Conservation (phyloP, 78 protist genomes). For the Dictyostelium intermedium region DNA sequence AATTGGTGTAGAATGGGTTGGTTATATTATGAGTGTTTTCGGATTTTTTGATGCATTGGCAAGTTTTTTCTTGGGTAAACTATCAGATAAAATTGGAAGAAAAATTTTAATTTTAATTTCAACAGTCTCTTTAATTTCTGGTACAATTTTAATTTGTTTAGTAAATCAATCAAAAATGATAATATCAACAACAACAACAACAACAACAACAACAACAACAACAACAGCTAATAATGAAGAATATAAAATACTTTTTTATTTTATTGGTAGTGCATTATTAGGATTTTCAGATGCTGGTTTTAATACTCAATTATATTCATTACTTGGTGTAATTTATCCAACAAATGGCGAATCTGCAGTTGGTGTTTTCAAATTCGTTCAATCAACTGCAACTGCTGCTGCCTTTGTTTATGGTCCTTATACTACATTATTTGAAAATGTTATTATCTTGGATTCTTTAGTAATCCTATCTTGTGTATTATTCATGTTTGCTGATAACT, state of each 20-base stretch:
- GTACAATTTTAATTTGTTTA: slow-evolving; percentile 8
- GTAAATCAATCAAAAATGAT: not conserved
- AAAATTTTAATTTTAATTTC: slow-evolving; percentile 2
- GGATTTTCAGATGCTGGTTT: slow-evolving; percentile 68
- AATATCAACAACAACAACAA: not conserved
- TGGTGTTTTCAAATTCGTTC: slow-evolving; percentile 60
- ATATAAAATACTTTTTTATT: not conserved
- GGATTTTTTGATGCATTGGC: slow-evolving; percentile 55
- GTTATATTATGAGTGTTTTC: slow-evolving; percentile 51
- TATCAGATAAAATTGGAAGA: slow-evolving; percentile 35
- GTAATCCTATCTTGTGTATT: slow-evolving; percentile 47
- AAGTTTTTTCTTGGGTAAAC: not conserved
- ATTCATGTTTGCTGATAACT: slow-evolving; percentile 18
- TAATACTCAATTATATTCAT: slow-evolving; percentile 57
- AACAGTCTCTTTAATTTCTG: slow-evolving; percentile 14
- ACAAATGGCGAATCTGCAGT: slow-evolving; percentile 38
- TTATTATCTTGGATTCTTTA: not conserved
- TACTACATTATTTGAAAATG: not conserved
- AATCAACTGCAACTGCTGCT: slow-evolving; percentile 47
- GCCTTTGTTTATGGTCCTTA: slow-evolving; percentile 56
- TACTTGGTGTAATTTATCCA: slow-evolving; percentile 40
- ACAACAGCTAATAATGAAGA: not conserved
- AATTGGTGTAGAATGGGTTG: not conserved
- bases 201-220: not conserved
- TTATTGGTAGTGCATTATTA: slow-evolving; percentile 36